Conservation (phyloP, 371 early-diverging fungal genomes). For the Lichtheimia ornata region DNA sequence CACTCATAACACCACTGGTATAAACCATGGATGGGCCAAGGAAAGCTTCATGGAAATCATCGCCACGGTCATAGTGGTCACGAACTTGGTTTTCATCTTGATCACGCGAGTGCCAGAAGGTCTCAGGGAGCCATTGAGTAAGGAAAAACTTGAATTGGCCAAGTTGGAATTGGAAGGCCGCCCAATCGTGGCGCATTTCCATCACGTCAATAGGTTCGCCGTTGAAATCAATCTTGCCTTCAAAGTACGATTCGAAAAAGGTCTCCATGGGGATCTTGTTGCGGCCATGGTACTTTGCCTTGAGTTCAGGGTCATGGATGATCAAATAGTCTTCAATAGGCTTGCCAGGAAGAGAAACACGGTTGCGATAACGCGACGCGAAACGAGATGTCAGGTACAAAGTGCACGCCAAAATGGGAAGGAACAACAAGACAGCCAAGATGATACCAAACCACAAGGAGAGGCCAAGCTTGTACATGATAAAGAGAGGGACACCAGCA, state of each 20-base stretch:
- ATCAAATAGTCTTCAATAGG: slow-evolving; percentile 85
- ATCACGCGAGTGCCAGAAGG: slow-evolving; percentile 91
- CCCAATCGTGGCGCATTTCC: slow-evolving; percentile 95
- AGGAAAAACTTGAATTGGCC: slow-evolving; percentile 90
- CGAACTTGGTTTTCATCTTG: slow-evolving; percentile 97
- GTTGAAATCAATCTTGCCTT: slow-evolving; percentile 90
- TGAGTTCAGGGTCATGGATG: slow-evolving; percentile 81
- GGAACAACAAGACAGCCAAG: slow-evolving; percentile 57
- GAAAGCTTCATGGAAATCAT: slow-evolving; percentile 95
- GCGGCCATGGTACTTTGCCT: slow-evolving; percentile 68
- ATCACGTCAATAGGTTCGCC: slow-evolving; percentile 86
- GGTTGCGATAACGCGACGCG: slow-evolving; percentile 70
- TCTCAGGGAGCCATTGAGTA: slow-evolving; percentile 94
- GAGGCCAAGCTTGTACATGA: slow-evolving; percentile 61
- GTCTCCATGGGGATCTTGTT: slow-evolving; percentile 95
- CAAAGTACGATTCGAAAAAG: slow-evolving; percentile 95
- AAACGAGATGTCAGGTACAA: slow-evolving; percentile 66
- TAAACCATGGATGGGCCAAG: slow-evolving; percentile 94
- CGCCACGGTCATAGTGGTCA: slow-evolving; percentile 97
- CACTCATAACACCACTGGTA: slow-evolving; percentile 90
- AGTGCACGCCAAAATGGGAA: slow-evolving; percentile 73
- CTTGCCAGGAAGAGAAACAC: slow-evolving; percentile 76
- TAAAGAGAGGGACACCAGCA: slow-evolving; percentile 63
- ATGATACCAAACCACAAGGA: slow-evolving; percentile 60
- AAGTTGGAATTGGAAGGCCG: slow-evolving; percentile 82